Conservation (phyloP, 83 land plant species). For the Isoetes engelmannii region DNA sequence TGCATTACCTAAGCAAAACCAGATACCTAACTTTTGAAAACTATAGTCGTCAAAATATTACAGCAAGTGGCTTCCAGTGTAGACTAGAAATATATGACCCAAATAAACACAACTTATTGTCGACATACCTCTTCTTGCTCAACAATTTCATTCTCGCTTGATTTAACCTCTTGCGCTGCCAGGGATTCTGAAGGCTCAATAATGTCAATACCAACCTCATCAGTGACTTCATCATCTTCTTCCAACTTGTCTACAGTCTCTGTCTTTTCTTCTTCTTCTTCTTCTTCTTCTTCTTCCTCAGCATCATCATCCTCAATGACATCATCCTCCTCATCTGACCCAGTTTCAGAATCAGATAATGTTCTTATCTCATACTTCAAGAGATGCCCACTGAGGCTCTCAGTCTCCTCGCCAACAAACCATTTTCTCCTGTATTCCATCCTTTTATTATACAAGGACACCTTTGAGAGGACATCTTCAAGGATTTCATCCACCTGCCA, state of each 20-base stretch:
- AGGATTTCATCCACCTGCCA: neutral
- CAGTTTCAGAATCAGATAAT: constrained; percentile 12
- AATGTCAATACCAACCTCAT: constrained; percentile 40
- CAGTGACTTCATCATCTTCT: constrained; percentile 36
- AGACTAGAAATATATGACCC: too few relatives aligned
- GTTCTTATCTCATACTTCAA: too few relatives aligned
- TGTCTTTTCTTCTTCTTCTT: constrained; percentile 41
- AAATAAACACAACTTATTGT: constrained; percentile 5
- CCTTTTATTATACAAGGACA: neutral
- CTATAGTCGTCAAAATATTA: too few relatives aligned
- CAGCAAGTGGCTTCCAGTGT: too few relatives aligned
- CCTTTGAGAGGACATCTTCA: neutral
- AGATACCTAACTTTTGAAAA: too few relatives aligned
- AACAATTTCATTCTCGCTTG: constrained; percentile 37
- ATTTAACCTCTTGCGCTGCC: constrained; percentile 59
- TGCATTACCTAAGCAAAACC: too few relatives aligned
- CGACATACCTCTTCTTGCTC: constrained; percentile 37
- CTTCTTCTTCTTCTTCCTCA: constrained; percentile 46
- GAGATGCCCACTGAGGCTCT: too few relatives aligned
- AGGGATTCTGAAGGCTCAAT: constrained; percentile 64
- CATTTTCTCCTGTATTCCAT: neutral
- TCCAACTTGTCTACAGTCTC: constrained; percentile 44
- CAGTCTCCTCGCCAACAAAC: neutral
- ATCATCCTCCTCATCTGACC: constrained; percentile 35
- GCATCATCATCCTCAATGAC: constrained; percentile 37